These are phyloP conservation scores for Balakata baccata DNA, from an alignment of 345 rosid genomes.

Conservation along the genomic window DNA sequence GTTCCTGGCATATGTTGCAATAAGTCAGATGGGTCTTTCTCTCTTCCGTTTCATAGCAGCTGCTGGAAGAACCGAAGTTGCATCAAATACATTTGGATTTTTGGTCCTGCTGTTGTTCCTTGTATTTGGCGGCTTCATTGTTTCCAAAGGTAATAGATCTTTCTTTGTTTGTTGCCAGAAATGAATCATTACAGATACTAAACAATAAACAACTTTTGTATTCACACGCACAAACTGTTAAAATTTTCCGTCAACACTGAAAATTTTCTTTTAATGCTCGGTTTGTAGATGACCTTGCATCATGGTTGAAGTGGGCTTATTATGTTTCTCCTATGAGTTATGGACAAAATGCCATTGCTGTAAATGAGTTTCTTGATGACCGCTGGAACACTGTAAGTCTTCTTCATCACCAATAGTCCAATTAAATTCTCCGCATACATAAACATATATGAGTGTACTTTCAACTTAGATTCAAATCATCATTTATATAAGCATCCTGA, in stretches of 20 bases:
- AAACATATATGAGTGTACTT: neutral
- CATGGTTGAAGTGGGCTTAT: slow-evolving; percentile 25
- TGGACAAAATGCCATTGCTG: slow-evolving; percentile 23
- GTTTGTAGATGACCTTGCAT: slow-evolving; percentile 19
- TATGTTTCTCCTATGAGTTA: slow-evolving; percentile 24
- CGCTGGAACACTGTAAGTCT: slow-evolving; percentile 21
- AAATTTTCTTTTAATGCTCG: neutral
- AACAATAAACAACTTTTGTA: neutral
- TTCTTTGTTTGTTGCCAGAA: neutral
- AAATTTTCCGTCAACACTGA: neutral
- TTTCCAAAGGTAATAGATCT: slow-evolving; percentile 13
- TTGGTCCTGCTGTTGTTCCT: slow-evolving; percentile 10
- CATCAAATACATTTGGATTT: slow-evolving; percentile 14
- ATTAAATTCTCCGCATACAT: neutral
- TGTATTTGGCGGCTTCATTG: slow-evolving; percentile 22
- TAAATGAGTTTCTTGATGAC: slow-evolving; percentile 27
- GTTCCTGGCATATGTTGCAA: slow-evolving; percentile 13
- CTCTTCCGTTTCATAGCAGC: slow-evolving; percentile 24
- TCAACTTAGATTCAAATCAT: neutral
- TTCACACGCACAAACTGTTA: neutral
- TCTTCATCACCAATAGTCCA: neutral
- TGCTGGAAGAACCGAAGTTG: slow-evolving; percentile 18
- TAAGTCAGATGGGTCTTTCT: slow-evolving; percentile 18
- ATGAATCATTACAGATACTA: neutral
- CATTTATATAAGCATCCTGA: neutral